phyloP scores from a whole-genome alignment of 176 grass and related monocot species.

The Echinochloa phyllopogon region DNA sequence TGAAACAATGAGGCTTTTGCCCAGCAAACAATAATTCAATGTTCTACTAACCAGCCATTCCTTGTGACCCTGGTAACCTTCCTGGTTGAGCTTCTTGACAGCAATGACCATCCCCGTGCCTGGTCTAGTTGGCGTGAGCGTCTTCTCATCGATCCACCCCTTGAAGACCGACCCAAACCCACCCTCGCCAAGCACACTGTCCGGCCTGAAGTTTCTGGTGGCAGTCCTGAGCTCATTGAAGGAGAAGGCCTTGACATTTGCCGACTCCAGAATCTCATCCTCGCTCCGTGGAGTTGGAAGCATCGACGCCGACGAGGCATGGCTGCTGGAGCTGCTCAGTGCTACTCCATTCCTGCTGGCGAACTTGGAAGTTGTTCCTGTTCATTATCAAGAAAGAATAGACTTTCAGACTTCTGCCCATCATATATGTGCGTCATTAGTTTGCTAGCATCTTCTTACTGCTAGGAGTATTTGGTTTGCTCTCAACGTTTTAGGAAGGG shows the following conservation, averaged over 20 bases:
- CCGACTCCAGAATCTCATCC: slow-evolving; percentile 69
- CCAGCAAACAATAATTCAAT: not conserved
- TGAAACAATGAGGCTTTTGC: not conserved
- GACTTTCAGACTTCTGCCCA: not conserved
- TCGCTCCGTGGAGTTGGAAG: slow-evolving; percentile 59
- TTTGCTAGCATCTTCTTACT: not conserved
- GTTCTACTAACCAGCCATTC: slow-evolving; percentile 84
- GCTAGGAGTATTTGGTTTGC: not conserved
- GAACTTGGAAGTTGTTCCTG: slow-evolving; percentile 52
- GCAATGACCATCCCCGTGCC: slow-evolving; percentile 85
- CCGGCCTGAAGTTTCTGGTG: slow-evolving; percentile 76
- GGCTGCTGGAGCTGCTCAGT: slow-evolving; percentile 57
- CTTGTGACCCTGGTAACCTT: slow-evolving; percentile 71
- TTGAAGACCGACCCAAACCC: slow-evolving; percentile 80
- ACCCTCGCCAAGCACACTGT: slow-evolving; percentile 75
- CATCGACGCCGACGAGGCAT: slow-evolving; percentile 41
- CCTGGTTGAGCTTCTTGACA: slow-evolving; percentile 83
- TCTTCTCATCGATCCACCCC: slow-evolving; percentile 83
- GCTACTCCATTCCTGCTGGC: slow-evolving; percentile 36
- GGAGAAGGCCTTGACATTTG: slow-evolving; percentile 68
- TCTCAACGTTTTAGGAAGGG: not conserved
- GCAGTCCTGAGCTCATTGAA: slow-evolving; percentile 71
- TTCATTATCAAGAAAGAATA: not conserved
- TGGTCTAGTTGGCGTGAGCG: slow-evolving; percentile 53
- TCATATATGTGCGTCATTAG: not conserved